These are phyloP conservation scores for Ziziphus jujuba DNA, from an alignment of 306 rosid genomes.

Conservation along the genomic window DNA sequence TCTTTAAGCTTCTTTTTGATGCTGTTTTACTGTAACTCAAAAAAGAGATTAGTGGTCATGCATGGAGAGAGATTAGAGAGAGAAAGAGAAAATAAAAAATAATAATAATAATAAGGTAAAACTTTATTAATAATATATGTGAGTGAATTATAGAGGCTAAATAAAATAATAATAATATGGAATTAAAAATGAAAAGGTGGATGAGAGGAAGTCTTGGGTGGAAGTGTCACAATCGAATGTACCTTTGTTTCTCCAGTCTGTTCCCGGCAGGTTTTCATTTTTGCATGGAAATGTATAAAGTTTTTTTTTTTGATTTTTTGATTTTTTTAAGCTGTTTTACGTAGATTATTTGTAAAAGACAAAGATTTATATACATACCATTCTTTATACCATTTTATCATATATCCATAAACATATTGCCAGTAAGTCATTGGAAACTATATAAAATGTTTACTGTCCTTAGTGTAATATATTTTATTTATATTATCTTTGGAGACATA, in stretches of 20 bases:
- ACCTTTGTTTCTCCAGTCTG: constrained; percentile 55
- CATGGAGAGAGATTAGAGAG: constrained; percentile 29
- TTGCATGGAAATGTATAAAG: constrained; percentile 27
- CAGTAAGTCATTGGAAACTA: too few relatives aligned
- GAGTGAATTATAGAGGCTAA: constrained; percentile 8
- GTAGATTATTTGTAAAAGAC: too few relatives aligned
- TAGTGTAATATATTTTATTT: background rate
- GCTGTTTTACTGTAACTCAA: constrained; percentile 33
- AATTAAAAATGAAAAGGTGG: constrained; percentile 48
- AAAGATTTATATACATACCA: too few relatives aligned
- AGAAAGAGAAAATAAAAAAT: constrained; percentile 11
- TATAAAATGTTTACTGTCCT: too few relatives aligned
- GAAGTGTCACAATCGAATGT: constrained; percentile 72
- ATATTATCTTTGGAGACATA: too few relatives aligned
- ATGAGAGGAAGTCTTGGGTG: constrained; percentile 68
- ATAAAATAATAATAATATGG: constrained; percentile 20
- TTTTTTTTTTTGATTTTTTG: background rate
- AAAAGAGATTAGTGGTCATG: constrained; percentile 35
- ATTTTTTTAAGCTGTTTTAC: background rate
- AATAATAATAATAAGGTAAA: constrained; percentile 33
- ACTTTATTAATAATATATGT: background rate
- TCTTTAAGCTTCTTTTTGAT: constrained; percentile 41
- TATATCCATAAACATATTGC: too few relatives aligned
- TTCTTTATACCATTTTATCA: too few relatives aligned
- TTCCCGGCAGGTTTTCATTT: constrained; percentile 32